Conservation (phyloP, 1,284 basidiomycete genomes). For the Microbotryum scabiosae region DNA sequence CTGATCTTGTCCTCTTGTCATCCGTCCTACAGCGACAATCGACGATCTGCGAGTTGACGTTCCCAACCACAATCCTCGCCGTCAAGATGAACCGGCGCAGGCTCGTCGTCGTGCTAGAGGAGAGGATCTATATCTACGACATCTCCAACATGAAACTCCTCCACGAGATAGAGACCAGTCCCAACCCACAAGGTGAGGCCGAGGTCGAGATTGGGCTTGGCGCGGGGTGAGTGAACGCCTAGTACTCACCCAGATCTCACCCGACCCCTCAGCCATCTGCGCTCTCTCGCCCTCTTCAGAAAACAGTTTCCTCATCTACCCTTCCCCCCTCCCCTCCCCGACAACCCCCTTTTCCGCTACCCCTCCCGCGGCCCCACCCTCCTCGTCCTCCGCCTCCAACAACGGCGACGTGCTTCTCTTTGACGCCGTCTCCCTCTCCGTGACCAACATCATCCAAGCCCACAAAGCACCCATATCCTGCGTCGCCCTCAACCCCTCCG, state of each 20-base stretch:
- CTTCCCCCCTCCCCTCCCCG: slow-evolving; percentile 81
- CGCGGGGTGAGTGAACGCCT: background rate
- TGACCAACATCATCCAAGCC: slow-evolving; percentile 92
- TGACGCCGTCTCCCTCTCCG: slow-evolving; percentile 80
- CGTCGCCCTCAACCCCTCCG: slow-evolving; percentile 75
- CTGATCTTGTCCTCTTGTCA: background rate
- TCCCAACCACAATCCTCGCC: slow-evolving; percentile 88
- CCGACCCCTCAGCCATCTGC: slow-evolving; percentile 62
- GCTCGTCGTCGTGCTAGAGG: slow-evolving; percentile 87
- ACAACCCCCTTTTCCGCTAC: slow-evolving; percentile 52
- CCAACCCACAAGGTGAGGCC: slow-evolving; percentile 76
- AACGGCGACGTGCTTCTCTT: slow-evolving; percentile 86
- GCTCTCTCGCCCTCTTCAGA: slow-evolving; percentile 94
- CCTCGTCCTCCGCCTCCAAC: slow-evolving; percentile 45
- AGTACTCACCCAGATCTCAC: background rate
- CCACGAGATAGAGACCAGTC: slow-evolving; percentile 93
- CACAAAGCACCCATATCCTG: slow-evolving; percentile 90
- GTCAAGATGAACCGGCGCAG: slow-evolving; percentile 96
- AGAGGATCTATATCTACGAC: slow-evolving; percentile 97
- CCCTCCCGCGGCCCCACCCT: slow-evolving; percentile 41
- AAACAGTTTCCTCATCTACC: slow-evolving; percentile 89
- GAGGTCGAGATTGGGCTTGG: too few relatives aligned
- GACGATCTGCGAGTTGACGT: slow-evolving; percentile 96
- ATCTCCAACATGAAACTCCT: slow-evolving; percentile 96
- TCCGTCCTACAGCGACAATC: slow-evolving; percentile 68